A percentile compares a stretch with the other conserved stretches of the same genome.
These are phyloP conservation scores for Mychonastes homosphaera DNA, from an alignment of 139 green algal genomes.

Conservation along the genomic window DNA sequence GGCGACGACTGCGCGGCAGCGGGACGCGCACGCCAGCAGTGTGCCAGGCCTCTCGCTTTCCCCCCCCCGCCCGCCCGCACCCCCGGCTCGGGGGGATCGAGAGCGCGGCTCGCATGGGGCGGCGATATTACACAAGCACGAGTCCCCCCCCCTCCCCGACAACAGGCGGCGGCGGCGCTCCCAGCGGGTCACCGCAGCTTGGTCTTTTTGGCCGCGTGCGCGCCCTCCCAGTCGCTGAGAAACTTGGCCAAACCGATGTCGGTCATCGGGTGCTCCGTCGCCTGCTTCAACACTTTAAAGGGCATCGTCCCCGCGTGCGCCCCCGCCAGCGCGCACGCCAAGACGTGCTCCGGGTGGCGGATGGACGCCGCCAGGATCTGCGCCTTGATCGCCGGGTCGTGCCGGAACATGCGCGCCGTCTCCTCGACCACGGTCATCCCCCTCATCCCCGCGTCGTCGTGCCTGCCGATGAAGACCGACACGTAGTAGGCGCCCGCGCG, in stretches of 20 bases:
- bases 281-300: neutral
- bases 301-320: neutral
- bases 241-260: constrained; percentile 6
- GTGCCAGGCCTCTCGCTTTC: no score
- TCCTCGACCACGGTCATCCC: constrained; percentile 1
- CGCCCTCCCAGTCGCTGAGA: constrained; percentile 4
- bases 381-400: neutral
- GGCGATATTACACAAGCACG: no score
- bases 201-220: neutral
- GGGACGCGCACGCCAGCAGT: no score
- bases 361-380: constrained; percentile 1
- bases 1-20: no score
- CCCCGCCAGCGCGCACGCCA: neutral
- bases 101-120: no score
- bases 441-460: neutral
- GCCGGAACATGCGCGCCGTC: neutral
- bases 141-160: no score
- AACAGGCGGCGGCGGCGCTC: no score
- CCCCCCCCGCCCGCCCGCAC: no score
- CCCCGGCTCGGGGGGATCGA: no score
- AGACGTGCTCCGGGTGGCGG: neutral
- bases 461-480: constrained; percentile 4
- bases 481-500: neutral
- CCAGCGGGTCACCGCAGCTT: no score
- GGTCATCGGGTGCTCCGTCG: neutral